Conservation (phyloP, 345 rosid species). For the Raphanus raphanistrum region DNA sequence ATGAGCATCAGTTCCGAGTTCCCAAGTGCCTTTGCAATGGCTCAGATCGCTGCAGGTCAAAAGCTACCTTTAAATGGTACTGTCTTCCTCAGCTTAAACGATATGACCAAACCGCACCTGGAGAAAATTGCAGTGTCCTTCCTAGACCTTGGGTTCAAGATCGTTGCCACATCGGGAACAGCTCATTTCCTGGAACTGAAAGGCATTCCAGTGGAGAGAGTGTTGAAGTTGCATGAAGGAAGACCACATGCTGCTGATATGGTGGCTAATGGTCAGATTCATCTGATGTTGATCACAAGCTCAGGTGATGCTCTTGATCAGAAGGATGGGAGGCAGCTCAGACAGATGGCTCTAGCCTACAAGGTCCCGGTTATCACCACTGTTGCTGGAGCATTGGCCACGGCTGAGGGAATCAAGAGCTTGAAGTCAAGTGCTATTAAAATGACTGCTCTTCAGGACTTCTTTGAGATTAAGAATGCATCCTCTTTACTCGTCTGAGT, state of each 20-base stretch:
- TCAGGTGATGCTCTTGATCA: slow-evolving; percentile 85
- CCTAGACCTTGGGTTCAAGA: slow-evolving; percentile 68
- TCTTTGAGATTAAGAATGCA: slow-evolving; percentile 47
- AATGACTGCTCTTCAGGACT: slow-evolving; percentile 91
- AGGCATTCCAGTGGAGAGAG: slow-evolving; percentile 70
- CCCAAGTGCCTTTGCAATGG: slow-evolving; percentile 83
- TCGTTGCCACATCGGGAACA: slow-evolving; percentile 87
- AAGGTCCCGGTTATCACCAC: slow-evolving; percentile 92
- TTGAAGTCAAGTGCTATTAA: slow-evolving; percentile 59
- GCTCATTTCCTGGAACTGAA: slow-evolving; percentile 78
- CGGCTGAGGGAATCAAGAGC: slow-evolving; percentile 81
- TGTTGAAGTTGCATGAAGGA: slow-evolving; percentile 93
- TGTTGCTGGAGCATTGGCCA: slow-evolving; percentile 88
- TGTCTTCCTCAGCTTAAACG: slow-evolving; percentile 89
- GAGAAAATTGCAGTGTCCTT: slow-evolving; percentile 77
- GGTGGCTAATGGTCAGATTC: slow-evolving; percentile 89
- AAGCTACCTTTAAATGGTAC: slow-evolving; percentile 81
- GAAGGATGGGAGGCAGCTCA: slow-evolving; percentile 76
- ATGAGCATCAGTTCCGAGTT: slow-evolving; percentile 82
- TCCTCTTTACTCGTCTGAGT: slow-evolving; percentile 35
- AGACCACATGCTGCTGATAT: slow-evolving; percentile 95
- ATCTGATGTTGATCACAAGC: slow-evolving; percentile 89
- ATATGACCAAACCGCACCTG: slow-evolving; percentile 78
- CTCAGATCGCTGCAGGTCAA: slow-evolving; percentile 94
- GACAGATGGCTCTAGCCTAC: slow-evolving; percentile 94